Evolutionary conservation across 805 yeast species (phyloP), one percentile per base, ranked within the genome.

Genomic region (Saccharomycopsis babjevae): DNA sequence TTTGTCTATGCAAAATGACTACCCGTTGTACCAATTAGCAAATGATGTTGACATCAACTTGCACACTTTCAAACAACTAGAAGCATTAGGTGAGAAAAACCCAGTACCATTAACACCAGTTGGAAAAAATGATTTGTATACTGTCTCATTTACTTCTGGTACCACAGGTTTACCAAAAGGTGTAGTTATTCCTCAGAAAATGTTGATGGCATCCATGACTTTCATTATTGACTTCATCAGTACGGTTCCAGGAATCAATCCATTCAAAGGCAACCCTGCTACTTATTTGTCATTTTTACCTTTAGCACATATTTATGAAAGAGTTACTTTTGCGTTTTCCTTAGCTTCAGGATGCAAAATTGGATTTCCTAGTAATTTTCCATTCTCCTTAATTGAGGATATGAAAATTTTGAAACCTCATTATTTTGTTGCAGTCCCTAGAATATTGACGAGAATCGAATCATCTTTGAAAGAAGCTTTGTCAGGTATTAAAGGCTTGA

Each of bases 111-210:
- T 61, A 62, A 50, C 65, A 57, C 75, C 76, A 5, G 80, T 83
- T 3, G 64, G 62, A 3, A 75, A 78, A 1, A 74, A 80, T 2
- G 82, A 80, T 63, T 64, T 80, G 32, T 81, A 84, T 61, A 84
- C 91, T 64, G 83, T 86, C 63, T 83, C 84, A 74, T 86, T 85
- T 72, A 86, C 89, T 15, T 83, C 88, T 0, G 89, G 89, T 57
- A 84, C 89, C 25, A 83, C 88, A n/a, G 92, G 94, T 60, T 80
- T 84, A 52, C 89, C 93, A 64, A 88, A 88, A 74, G 93, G 93
- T 67, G 93, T 85, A 30, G 82, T 83, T 36, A 74, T 86, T 64
- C 77, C 81, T 36, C 91, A 87, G 65, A 71, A 70, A 56, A 84
- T 83, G 65, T 77, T 82, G 18, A 73, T 73, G 13, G 69, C 78